phyloP scores from a whole-genome alignment of 306 rosid species.

The Trifolium dubium region DNA sequence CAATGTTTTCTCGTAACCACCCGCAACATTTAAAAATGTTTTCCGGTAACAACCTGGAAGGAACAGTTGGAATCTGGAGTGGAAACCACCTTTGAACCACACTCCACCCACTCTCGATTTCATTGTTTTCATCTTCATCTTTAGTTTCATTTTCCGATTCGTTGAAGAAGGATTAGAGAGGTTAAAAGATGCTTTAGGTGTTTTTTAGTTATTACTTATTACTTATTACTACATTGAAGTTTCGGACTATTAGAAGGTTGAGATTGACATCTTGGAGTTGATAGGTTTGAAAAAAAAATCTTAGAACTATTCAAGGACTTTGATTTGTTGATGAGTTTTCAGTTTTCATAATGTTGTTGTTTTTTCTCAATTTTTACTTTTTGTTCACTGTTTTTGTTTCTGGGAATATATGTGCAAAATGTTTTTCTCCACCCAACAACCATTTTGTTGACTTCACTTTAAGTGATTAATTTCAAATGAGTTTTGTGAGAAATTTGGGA shows the following conservation, averaged over 20 bases:
- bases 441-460: constrained; percentile 50
- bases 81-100: too few species aligned
- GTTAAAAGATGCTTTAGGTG: constrained; percentile 52
- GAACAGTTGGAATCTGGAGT: too few species aligned
- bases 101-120: too few species aligned
- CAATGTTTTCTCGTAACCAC: too few species aligned
- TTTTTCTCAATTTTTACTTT: constrained; percentile 48
- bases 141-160: constrained; percentile 82
- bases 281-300: constrained; percentile 83
- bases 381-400: constrained; percentile 51
- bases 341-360: constrained; percentile 48
- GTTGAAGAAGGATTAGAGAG: constrained; percentile 77
- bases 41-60: too few species aligned
- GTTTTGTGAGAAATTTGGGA: too few species aligned
- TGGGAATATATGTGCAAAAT: constrained; percentile 82
- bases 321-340: constrained; percentile 41
- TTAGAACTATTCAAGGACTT: constrained; percentile 69
- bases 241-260: constrained; percentile 71
- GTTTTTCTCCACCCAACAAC: constrained; percentile 98
- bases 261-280: constrained; percentile 74
- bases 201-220: too few species aligned
- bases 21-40: too few species aligned
- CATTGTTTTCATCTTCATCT: constrained; percentile 38
- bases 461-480: neutral
- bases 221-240: constrained; percentile 64